A percentile compares a stretch with the other conserved stretches of the same genome.
phyloP scores from a whole-genome alignment of 768 basidiomycete species.

The Tephrocybe sp. region DNA sequence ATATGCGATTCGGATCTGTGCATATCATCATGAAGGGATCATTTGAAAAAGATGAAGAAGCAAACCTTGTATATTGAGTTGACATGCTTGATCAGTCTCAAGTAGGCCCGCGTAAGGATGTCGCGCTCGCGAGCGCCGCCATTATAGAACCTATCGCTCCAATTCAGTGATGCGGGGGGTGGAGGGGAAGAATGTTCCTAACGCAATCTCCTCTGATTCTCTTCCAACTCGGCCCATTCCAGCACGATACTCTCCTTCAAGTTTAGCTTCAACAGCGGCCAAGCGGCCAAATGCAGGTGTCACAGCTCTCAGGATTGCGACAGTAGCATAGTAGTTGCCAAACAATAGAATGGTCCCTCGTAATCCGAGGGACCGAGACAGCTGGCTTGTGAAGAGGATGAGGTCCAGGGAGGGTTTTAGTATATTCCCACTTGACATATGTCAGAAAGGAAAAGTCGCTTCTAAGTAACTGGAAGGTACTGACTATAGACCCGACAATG shows the following conservation, averaged over 20 bases:
- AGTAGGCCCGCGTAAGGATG: conserved; percentile 77
- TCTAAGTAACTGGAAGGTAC: conserved; percentile 28
- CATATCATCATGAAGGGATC: not conserved
- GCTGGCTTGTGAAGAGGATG: conserved; percentile 88
- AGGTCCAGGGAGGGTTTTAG: conserved; percentile 92
- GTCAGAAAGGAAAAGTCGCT: not conserved
- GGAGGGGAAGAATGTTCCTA: conserved; percentile 27
- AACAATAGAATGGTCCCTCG: conserved; percentile 83
- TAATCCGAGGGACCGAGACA: conserved; percentile 82
- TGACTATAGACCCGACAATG: conserved; percentile 84
- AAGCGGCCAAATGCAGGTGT: conserved; percentile 93
- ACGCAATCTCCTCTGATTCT: conserved; percentile 93
- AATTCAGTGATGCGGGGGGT: not conserved
- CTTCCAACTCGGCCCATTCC: conserved; percentile 85
- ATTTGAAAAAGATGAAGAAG: not conserved
- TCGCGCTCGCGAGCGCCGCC: conserved; percentile 82
- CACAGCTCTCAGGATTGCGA: conserved; percentile 75
- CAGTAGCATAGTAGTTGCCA: conserved; percentile 84
- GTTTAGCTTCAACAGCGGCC: conserved; percentile 81
- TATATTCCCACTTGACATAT: conserved; percentile 72
- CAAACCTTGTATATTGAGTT: conserved; percentile 88
- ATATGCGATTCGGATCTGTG: conserved; percentile 83
- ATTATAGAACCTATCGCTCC: conserved; percentile 74
- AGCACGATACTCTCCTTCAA: conserved; percentile 90
- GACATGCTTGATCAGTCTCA: conserved; percentile 81